phyloP scores from a whole-genome alignment of 192 early-diverging fungal genomes.

The Mortierella antarctica region DNA sequence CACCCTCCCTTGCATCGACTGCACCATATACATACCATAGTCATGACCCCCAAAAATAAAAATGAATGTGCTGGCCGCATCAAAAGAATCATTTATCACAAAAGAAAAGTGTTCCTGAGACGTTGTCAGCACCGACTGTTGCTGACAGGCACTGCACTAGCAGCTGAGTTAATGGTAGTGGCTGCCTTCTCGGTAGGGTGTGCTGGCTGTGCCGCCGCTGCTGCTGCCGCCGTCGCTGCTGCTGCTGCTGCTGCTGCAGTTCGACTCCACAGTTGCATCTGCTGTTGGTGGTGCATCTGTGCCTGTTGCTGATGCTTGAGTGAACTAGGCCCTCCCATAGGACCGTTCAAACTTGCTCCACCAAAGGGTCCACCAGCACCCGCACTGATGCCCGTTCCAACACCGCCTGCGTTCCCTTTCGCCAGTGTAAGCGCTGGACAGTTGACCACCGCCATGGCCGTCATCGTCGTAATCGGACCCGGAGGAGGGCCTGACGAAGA shows the following conservation, averaged over 20 bases:
- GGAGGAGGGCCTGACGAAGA: slow-evolving; percentile 30
- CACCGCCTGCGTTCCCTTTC: slow-evolving; percentile 37
- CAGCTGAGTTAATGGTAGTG: not conserved
- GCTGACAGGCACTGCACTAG: too few species aligned
- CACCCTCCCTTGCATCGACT: too few species aligned
- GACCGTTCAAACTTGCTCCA: slow-evolving; percentile 28
- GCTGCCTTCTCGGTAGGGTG: not conserved
- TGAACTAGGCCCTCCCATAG: slow-evolving; percentile 38
- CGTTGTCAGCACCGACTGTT: too few species aligned
- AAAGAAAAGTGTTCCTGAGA: too few species aligned
- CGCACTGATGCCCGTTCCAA: slow-evolving; percentile 32
- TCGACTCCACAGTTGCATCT: slow-evolving; percentile 49
- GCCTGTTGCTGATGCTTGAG: slow-evolving; percentile 49
- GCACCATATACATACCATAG: too few species aligned
- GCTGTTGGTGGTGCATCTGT: slow-evolving; percentile 54
- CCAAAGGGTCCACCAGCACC: slow-evolving; percentile 48
- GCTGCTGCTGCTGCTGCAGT: not conserved
- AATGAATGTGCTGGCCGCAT: too few species aligned
- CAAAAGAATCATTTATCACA: too few species aligned
- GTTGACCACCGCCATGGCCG: slow-evolving; percentile 44
- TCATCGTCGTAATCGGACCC: slow-evolving; percentile 37
- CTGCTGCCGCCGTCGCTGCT: not conserved
- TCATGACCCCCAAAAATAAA: too few species aligned
- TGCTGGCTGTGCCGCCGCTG: not conserved
- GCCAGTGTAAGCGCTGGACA: slow-evolving; percentile 29